phyloP scores from a whole-genome alignment of 139 green algal genomes.

The Chlamydomonas sphaeroides region DNA sequence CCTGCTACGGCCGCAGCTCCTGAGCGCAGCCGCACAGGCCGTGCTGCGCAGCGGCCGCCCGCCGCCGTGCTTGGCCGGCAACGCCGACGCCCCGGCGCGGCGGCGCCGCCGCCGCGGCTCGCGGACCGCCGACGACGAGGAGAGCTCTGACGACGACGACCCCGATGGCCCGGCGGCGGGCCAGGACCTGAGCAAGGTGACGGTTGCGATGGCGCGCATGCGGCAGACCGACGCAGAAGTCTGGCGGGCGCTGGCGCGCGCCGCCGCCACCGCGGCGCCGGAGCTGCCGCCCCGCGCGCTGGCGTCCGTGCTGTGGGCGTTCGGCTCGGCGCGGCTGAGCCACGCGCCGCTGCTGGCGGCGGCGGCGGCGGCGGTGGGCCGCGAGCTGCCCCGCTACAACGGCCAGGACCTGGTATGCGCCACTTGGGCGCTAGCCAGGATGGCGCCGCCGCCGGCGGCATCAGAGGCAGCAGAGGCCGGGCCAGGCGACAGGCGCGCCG shows the following conservation, averaged over 20 bases:
- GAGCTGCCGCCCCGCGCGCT: constrained; percentile 27
- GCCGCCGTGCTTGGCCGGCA: no score
- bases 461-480: neutral
- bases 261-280: neutral
- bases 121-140: no score
- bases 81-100: no score
- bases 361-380: neutral
- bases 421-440: constrained; percentile 7
- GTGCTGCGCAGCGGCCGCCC: no score
- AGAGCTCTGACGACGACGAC: neutral
- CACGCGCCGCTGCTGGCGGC: constrained; percentile 16
- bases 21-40: neutral
- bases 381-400: neutral
- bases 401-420: constrained; percentile 23
- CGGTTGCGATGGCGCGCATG: constrained; percentile 18
- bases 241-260: constrained; percentile 10
- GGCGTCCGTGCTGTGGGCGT: constrained; percentile 28
- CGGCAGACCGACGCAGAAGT: neutral
- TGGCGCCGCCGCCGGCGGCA: neutral
- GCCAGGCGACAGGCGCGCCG: neutral
- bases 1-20: constrained; percentile 14
- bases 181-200: constrained; percentile 7
- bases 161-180: neutral
- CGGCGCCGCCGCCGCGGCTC: no score
- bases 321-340: constrained; percentile 23